Evolutionary conservation across 192 early-diverging fungal genomes (phyloP).

Genomic region (Martensiomyces pterosporus): DNA sequence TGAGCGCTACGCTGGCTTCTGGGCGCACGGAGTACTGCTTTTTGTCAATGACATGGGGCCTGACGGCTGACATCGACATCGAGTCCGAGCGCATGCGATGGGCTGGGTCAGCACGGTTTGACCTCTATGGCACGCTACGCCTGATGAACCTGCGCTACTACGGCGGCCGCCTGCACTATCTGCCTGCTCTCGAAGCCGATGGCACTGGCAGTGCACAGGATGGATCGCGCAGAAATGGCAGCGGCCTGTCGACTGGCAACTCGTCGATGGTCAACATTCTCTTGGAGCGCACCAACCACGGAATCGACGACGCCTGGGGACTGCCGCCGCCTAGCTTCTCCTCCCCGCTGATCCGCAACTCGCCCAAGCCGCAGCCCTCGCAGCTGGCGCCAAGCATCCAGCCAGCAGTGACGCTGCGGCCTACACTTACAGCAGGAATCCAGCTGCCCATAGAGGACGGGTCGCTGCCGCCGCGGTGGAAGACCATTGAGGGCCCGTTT

Average conservation of each 20-base stretch:
- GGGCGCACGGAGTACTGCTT: conserved; percentile 51
- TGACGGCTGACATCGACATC: conserved; percentile 58
- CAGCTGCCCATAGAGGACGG: conserved; percentile 27
- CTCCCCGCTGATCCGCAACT: conserved; percentile 39
- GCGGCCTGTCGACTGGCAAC: background rate
- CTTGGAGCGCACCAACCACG: conserved; percentile 28
- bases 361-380: conserved; percentile 24
- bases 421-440: conserved; percentile 45
- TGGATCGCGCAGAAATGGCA: conserved; percentile 2
- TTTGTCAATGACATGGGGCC: conserved; percentile 55
- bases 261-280: conserved; percentile 23
- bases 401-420: conserved; percentile 40
- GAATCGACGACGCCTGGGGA: conserved; percentile 38
- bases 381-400: conserved; percentile 18
- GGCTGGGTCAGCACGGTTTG: conserved; percentile 46
- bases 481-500: conserved; percentile 52
- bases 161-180: conserved; percentile 54
- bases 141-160: conserved; percentile 58
- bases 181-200: conserved; percentile 39
- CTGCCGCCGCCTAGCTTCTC: conserved; percentile 43
- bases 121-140: conserved; percentile 51
- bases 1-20: conserved; percentile 45
- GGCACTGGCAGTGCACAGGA: background rate
- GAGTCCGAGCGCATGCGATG: conserved; percentile 57
- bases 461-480: conserved; percentile 49